Evolutionary conservation across 73 alveolate genomes (phyloP), one percentile per base, ranked within the genome.

Genomic region (Durusdinium trenchii): DNA sequence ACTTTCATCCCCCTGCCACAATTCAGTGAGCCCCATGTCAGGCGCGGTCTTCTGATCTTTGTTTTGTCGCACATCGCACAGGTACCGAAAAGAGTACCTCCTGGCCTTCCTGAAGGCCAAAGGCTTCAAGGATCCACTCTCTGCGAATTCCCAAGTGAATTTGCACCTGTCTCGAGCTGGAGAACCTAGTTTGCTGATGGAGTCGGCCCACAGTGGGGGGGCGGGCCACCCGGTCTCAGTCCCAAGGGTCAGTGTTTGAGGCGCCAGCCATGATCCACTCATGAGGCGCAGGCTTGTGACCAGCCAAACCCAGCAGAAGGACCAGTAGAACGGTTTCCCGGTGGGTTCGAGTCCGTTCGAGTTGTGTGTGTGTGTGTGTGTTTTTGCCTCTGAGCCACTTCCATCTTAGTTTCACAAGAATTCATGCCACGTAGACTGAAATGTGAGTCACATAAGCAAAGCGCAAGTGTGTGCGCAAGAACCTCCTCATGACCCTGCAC

Each of bases 71-170:
- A n/a, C n/a, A n/a, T 20, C 16, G 36, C 86, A 9, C 4, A 76
- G 86, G 86, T 51, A 51, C 54, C 40, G 45, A 57, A 76, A 26
- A 57, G 86, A 76, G 60, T 76, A 76, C 60, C 38, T 76, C 23
- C 86, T 43, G 86, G 45, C 60, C 45, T 76, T 76, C 60, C 60
- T 76, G 38, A 1, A 30, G 3, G 86, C 60, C 40, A 76, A 76
- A 23, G 86, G 86, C 36, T 76, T 76, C 86, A 76, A 76, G 60
- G 45, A 57, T 36, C 86, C 86, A 4, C 36, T 76, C 60, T 76
- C 60, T 40, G 45, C 45, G 18, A 20, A 51, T 20, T 10, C 7
- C 14, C 42, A 38, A n/a, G 42, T 40, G 38, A 71, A n/a, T 18
- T 36, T 43, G 60, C 40, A 26, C 1, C 60, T 20, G 2, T 36